Evolutionary conservation across 352 stramenopile species (phyloP).

Genomic region (Phytophthora fragariaefolia): DNA sequence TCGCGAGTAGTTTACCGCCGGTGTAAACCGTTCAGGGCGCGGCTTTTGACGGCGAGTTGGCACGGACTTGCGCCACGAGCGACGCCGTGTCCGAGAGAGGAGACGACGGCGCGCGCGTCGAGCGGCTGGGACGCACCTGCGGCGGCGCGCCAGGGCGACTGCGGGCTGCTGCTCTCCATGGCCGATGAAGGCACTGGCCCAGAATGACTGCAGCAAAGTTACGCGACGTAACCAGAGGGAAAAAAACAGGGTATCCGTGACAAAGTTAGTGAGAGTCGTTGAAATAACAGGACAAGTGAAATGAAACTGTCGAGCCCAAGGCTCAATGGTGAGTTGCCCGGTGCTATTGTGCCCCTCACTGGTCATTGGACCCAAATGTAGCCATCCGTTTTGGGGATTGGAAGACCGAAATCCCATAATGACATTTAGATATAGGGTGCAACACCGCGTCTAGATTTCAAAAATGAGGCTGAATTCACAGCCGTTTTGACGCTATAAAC

Average conservation of each 20-base stretch:
- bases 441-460: too few species aligned
- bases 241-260: background rate
- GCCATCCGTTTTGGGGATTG: too few species aligned
- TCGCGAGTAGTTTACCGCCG: constrained; percentile 8
- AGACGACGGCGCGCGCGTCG: background rate
- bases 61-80: background rate
- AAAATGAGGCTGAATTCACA: too few species aligned
- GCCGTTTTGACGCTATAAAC: too few species aligned
- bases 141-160: constrained; percentile 34
- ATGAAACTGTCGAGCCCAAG: too few species aligned
- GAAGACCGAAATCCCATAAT: too few species aligned
- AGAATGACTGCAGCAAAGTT: constrained; percentile 17
- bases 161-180: constrained; percentile 14
- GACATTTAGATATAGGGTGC: too few species aligned
- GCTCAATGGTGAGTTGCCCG: too few species aligned
- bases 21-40: constrained; percentile 2
- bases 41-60: background rate
- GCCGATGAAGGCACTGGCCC: constrained; percentile 8
- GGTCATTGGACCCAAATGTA: too few species aligned
- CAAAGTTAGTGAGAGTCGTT: background rate
- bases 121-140: constrained; percentile 33
- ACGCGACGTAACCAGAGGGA: background rate
- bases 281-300: too few species aligned
- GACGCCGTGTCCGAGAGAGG: background rate
- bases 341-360: too few species aligned